Base-by-base conservation (phyloP, 768 basidiomycete genomes). In the Leccinum imitatum region DNA sequence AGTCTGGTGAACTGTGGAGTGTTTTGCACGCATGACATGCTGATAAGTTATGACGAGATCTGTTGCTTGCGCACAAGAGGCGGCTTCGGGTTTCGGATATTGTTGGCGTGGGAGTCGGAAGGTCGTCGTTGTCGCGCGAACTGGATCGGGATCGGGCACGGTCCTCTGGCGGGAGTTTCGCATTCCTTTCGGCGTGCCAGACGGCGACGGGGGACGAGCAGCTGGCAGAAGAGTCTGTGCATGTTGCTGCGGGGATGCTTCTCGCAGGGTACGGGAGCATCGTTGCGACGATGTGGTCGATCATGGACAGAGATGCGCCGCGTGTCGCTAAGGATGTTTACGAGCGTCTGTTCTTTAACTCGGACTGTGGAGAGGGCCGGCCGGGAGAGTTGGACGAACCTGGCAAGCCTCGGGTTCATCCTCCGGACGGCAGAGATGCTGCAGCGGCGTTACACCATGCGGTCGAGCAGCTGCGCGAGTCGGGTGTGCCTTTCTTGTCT, bases 101-200 rank as follows among this genome's bases (percentile, higher is more conserved):
- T 9, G 6, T 25, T 44, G 15, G 44, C 4, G 44, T 19, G 0
- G 44, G n/a, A 19, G n/a, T 11, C 44, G n/a, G n/a, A 10, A 8
- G 44, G n/a, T 11, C 44, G 10, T 44, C n/a, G 10, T n/a, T n/a
- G 17, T 41, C 41, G 41, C 6, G 14, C 4, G n/a, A 44, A 41
- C 17, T 1, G 39, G 17, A 44, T 44, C n/a, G 4, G 41, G 41
- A 10, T 4, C n/a, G 2, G 9, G 8, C 8, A 41, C 41, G 47
- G 13, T 2, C 48, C 48, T 50, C 31, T 54, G 73, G 11, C 35
- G 67, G 41, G 41, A 52, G 71, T 35, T 67, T 81, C 37, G 79
- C 74, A 2, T 58, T 58, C 31, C 53, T 58, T 13, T 58, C 57
- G 14, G 39, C 53, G 6, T 58, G 57, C 21, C 39, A 58, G 11